Base-by-base conservation (phyloP, 345 rosid genomes). In the Leavenworthia alabamica region DNA sequence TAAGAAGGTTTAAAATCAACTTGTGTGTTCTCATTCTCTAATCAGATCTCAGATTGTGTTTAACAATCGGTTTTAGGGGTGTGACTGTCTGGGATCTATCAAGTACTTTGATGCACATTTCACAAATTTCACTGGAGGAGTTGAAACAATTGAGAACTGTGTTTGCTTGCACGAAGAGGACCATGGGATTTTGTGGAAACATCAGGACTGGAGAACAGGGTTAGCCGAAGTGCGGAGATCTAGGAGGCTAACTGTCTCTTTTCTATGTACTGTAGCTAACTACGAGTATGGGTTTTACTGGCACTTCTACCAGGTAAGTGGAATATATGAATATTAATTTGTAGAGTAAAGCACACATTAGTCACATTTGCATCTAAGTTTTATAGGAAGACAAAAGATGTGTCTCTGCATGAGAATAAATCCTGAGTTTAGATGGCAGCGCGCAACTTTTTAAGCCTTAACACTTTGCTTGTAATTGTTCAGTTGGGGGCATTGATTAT, bases 181-280 rank as follows among this genome's bases (percentile, higher is more conserved):
- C 80, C 90, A 85, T 43, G 96, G 96, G 26, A 79, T 87, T 55
- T 66, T 90, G 47, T 87, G 97, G 97, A 90, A 90, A 79, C 97
- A 90, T 82, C 96, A 90, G 73, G 97, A 90, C 71, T 90, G 96
- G 96, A 85, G 97, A 80, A 87, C 96, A 39, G 97, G 96, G 29
- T 77, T 90, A 66, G 97, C 93, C 5, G 96, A 90, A 88, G 96
- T 83, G 56, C 82, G 96, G 61, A 79, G 96, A 79, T 90, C 96
- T 40, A 82, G 96, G 79, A 74, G 89, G 70, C 78, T 90, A 39
- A 79, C 90, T 5, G 96, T 85, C 54, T 90, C 96, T 28, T 90
- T 85, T 63, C 67, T 87, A 28, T 87, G 93, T 33, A 90, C 96
- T 3, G 88, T 90, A 57, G 97, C 97, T 41, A 90, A 90, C 74